Conservation (phyloP, 345 rosid genomes). For the Arabidopsis thaliana region TAIR10.1 NC_003071.7:10867001-10867500, state of each 20-base stretch:
- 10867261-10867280: constrained; percentile 85
- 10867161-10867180: constrained; percentile 96
- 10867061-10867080: not conserved
- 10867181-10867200: constrained; percentile 90
- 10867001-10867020: not conserved
- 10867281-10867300: constrained; percentile 98
- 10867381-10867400: constrained; percentile 96
- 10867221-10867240: constrained; percentile 96
- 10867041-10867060: not conserved
- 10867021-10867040: not conserved
- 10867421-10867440: constrained; percentile 91
- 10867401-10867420: constrained; percentile 93
- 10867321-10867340: constrained; percentile 85
- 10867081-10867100: constrained; percentile 7
- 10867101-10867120: constrained; percentile 60
- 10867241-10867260: constrained; percentile 90
- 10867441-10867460: constrained; percentile 93
- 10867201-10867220: constrained; percentile 89
- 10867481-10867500: constrained; percentile 95
- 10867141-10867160: constrained; percentile 88
- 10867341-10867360: constrained; percentile 84
- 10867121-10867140: constrained; percentile 89
- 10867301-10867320: constrained; percentile 84
- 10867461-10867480: constrained; percentile 92
- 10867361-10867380: constrained; percentile 93